Percentiles rank a stretch among this genome's conserved stretches.
Conservation (phyloP, 371 early-diverging fungal genomes). For the Lichtheimia corymbifera region DNA sequence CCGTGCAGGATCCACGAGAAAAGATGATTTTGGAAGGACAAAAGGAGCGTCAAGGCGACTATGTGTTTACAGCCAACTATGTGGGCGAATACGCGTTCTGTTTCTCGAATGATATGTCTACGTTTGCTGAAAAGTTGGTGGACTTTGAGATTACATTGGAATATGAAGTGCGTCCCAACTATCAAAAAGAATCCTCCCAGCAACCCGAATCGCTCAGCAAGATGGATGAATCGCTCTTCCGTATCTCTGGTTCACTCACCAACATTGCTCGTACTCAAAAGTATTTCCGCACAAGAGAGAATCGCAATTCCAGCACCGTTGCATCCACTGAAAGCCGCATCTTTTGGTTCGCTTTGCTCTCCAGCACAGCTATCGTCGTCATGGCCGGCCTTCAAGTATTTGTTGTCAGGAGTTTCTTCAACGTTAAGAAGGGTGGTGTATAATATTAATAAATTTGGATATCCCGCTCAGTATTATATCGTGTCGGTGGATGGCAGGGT, state of each 20-base stretch:
- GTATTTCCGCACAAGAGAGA: conserved; percentile 84
- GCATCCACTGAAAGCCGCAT: conserved; percentile 79
- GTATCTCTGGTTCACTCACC: conserved; percentile 58
- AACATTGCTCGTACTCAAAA: conserved; percentile 77
- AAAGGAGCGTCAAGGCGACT: conserved; percentile 90
- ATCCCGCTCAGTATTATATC: too few species aligned
- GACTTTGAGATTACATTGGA: conserved; percentile 91
- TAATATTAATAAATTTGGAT: neutral
- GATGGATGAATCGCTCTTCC: conserved; percentile 67
- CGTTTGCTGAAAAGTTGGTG: conserved; percentile 88
- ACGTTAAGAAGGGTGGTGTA: conserved; percentile 27
- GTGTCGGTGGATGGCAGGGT: too few species aligned
- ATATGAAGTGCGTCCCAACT: conserved; percentile 65
- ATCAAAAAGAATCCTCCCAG: conserved; percentile 19
- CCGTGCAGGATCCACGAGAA: conserved; percentile 71
- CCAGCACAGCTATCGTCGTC: conserved; percentile 71
- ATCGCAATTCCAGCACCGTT: conserved; percentile 87
- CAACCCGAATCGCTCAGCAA: conserved; percentile 54
- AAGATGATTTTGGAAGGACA: conserved; percentile 67
- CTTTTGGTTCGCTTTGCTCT: conserved; percentile 85
- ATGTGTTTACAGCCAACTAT: conserved; percentile 78
- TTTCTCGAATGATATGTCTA: conserved; percentile 89
- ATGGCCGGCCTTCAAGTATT: conserved; percentile 89
- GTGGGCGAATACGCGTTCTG: conserved; percentile 91
- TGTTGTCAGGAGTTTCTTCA: conserved; percentile 77